Base-by-base conservation (phyloP, 2,329 filamentous ascomycete species). In the Plectosphaerella plurivora region DNA sequence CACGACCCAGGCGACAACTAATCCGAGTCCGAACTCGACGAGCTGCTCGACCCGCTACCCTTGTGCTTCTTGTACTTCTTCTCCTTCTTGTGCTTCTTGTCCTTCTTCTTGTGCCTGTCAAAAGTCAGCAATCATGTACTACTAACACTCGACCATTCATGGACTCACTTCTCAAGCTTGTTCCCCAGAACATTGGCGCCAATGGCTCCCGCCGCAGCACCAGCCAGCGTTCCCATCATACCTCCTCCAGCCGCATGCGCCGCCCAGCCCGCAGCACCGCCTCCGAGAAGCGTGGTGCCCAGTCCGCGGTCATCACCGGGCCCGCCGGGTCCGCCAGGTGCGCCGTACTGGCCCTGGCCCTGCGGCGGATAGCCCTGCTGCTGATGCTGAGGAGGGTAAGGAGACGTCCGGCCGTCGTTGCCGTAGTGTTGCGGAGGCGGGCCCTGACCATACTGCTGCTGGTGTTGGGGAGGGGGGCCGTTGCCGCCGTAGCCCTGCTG, bases 171-270 rank as follows among this genome's bases (percentile, higher is more conserved):
- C 61, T 70, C 69, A 50, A 71, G 59, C 55, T 65, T 68, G 62
- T 76, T 63, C 65, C 77, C 76, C 7, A 81, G 55, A 37, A 76
- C 59, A 54, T 82, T 82, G 1, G 80, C 81, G 4, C 74, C 77
- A n/a, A 83, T 70, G 1, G 79, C 78, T 35, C 80, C 81, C 15
- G 73, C 75, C 1, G 78, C 69, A 0, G 75, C 71, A 11, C 77
- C 78, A 8, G 73, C 77, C 2, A 81, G 61, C 3, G 76, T 79
- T 20, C 76, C 75, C 24, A 83, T 61, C 36, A 74, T 56, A 16
- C 80, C 79, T 25, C 76, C 76, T 12, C 79, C 81, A 18, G 78
- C 66, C 57, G 78, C 74, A 64, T 81, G 75, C 0, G 77, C 79
- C 0, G 78, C 70, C 60, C 74, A 81, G 8, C 75, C 79, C n/a